Evolutionary conservation across 139 green algal genomes (phyloP).

Genomic region (Picochlorum sp.): DNA sequence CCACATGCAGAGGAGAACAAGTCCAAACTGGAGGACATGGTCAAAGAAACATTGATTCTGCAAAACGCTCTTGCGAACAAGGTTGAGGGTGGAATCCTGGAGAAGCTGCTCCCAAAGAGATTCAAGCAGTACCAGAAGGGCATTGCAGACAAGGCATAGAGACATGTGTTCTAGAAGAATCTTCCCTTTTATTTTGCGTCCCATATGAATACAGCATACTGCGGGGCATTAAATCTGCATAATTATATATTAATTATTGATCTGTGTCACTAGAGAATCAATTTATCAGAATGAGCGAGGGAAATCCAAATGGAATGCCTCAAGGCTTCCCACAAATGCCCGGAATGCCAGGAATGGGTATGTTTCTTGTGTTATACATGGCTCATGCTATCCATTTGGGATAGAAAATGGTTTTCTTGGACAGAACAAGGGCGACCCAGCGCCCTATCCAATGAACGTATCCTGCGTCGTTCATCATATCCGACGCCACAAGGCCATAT

Average conservation of each 20-base stretch:
- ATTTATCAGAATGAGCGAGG: neutral
- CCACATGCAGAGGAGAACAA: conserved; percentile 78
- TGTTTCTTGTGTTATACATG: neutral
- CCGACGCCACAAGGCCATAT: too few relatives aligned
- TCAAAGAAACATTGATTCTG: conserved; percentile 50
- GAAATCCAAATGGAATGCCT: conserved; percentile 5
- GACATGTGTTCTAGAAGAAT: neutral
- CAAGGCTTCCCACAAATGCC: conserved; percentile 9
- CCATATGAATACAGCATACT: neutral
- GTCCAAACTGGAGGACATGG: conserved; percentile 68
- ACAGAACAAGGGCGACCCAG: neutral
- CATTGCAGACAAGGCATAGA: conserved; percentile 32
- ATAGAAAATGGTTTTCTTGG: neutral
- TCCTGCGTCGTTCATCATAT: too few relatives aligned
- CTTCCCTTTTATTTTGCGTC: neutral
- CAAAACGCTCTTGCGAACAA: conserved; percentile 23
- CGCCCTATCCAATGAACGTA: too few relatives aligned
- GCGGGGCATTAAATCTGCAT: neutral
- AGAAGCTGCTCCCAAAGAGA: conserved; percentile 75
- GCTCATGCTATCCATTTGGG: neutral
- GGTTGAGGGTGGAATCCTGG: conserved; percentile 39
- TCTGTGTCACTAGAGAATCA: neutral
- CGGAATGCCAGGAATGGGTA: conserved; percentile 12
- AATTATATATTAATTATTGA: conserved; percentile 4
- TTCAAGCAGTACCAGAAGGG: conserved; percentile 82